phyloP scores from a whole-genome alignment of 2,329 filamentous ascomycete genomes.

The Cordyceps farinosa region DNA sequence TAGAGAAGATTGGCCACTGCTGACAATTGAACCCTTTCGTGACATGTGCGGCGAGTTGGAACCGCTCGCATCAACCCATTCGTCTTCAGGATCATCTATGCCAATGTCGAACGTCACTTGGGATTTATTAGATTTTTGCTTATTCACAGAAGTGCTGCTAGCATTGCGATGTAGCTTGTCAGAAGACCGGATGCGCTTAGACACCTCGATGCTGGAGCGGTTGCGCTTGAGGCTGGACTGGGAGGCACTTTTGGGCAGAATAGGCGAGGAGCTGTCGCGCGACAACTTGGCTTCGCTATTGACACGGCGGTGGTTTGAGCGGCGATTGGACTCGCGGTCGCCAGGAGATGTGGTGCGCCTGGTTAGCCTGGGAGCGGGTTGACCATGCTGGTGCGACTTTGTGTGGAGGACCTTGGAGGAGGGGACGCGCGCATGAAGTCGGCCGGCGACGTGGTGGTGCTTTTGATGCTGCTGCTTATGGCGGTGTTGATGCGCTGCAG shows the following conservation, averaged over 20 bases:
- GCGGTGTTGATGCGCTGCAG: slow-evolving; percentile 24
- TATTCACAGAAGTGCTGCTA: slow-evolving; percentile 48
- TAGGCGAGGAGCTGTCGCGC: slow-evolving; percentile 40
- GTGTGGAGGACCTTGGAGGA: slow-evolving; percentile 43
- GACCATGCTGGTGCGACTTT: slow-evolving; percentile 28
- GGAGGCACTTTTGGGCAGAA: slow-evolving; percentile 53
- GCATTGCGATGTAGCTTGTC: slow-evolving; percentile 51
- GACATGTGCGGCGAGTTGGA: slow-evolving; percentile 57
- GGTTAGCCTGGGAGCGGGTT: slow-evolving; percentile 19
- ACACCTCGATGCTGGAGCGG: slow-evolving; percentile 55
- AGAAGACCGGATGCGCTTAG: slow-evolving; percentile 48
- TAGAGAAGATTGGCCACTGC: slow-evolving; percentile 46
- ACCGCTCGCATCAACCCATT: slow-evolving; percentile 65
- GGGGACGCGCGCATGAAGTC: slow-evolving; percentile 43
- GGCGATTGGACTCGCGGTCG: slow-evolving; percentile 20
- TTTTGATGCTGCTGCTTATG: slow-evolving; percentile 34
- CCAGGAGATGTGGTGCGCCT: slow-evolving; percentile 16
- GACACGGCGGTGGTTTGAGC: slow-evolving; percentile 43
- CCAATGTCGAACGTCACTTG: slow-evolving; percentile 64
- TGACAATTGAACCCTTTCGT: slow-evolving; percentile 45
- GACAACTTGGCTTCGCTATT: slow-evolving; percentile 50
- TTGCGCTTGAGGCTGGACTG: slow-evolving; percentile 57
- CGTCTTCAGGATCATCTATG: slow-evolving; percentile 49
- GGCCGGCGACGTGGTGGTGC: slow-evolving; percentile 33
- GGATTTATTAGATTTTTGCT: slow-evolving; percentile 38